Conservation (phyloP, 768 basidiomycete genomes). For the Amanita pallidorosea region DNA sequence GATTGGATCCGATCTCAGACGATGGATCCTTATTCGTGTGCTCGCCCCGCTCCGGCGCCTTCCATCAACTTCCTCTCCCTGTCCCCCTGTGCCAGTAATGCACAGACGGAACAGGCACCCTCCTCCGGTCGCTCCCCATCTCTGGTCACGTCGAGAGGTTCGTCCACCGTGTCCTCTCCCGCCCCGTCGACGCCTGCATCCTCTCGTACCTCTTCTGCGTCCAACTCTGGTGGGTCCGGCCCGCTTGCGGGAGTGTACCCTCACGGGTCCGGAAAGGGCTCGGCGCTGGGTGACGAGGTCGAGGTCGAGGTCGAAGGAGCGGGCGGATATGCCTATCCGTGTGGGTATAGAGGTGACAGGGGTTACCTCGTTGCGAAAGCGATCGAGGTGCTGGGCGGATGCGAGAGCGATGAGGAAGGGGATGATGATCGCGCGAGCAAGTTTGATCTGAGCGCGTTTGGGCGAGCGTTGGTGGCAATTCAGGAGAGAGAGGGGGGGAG, state of each 20-base stretch:
- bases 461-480: constrained; percentile 14
- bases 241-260: neutral
- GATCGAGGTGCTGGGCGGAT: constrained; percentile 11
- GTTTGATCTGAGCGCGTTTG: constrained; percentile 16
- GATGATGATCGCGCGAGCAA: too few relatives aligned
- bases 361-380: constrained; percentile 6
- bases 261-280: neutral
- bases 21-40: constrained; percentile 3
- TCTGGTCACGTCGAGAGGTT: neutral
- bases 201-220: constrained; percentile 4
- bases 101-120: neutral
- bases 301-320: neutral
- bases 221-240: neutral
- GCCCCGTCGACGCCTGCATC: constrained; percentile 2
- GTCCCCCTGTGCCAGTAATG: neutral
- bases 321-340: too few relatives aligned
- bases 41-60: neutral
- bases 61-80: neutral
- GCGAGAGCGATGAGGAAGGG: constrained; percentile 7
- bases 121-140: neutral
- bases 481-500: constrained; percentile 7
- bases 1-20: constrained; percentile 21
- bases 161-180: constrained; percentile 1
- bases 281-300: too few relatives aligned
- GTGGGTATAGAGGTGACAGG: neutral